phyloP scores from a whole-genome alignment of 805 yeast species.

The Alloascoidea hylecoeti region DNA sequence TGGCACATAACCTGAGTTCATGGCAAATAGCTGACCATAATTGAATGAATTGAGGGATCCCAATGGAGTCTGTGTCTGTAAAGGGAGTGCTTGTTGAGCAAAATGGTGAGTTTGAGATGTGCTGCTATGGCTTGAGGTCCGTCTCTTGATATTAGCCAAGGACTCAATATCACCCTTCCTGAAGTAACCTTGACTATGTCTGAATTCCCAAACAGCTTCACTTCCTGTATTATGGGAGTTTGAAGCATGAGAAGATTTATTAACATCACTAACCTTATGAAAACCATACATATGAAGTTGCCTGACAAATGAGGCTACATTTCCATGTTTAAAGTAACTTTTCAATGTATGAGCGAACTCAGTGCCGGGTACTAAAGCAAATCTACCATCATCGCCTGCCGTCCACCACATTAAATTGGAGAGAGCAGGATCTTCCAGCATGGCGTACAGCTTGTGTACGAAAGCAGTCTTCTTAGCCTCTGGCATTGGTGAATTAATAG shows the following conservation, averaged over 20 bases:
- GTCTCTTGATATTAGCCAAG: slow-evolving; percentile 61
- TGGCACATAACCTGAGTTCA: not conserved
- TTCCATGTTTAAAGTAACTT: slow-evolving; percentile 82
- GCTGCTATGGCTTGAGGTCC: slow-evolving; percentile 39
- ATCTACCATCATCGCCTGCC: slow-evolving; percentile 43
- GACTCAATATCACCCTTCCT: slow-evolving; percentile 69
- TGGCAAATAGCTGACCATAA: not conserved
- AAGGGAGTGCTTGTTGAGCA: not conserved
- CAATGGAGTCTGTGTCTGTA: not conserved
- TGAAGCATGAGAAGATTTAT: not conserved
- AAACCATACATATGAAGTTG: slow-evolving; percentile 95
- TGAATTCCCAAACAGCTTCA: slow-evolving; percentile 60
- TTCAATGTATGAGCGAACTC: slow-evolving; percentile 66
- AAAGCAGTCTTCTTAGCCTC: slow-evolving; percentile 22
- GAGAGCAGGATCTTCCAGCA: slow-evolving; percentile 69
- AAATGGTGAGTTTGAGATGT: not conserved
- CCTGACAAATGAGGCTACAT: slow-evolving; percentile 84
- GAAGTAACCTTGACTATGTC: slow-evolving; percentile 68
- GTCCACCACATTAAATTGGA: slow-evolving; percentile 83
- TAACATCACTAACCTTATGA: slow-evolving; percentile 44
- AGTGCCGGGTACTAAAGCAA: slow-evolving; percentile 70
- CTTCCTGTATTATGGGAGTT: not conserved
- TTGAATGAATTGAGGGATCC: too few relatives aligned
- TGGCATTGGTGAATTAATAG: not conserved
- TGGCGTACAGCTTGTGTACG: slow-evolving; percentile 77